phyloP scores from a whole-genome alignment of 495 filamentous ascomycete genomes.

The Coniosporium apollinis region DNA sequence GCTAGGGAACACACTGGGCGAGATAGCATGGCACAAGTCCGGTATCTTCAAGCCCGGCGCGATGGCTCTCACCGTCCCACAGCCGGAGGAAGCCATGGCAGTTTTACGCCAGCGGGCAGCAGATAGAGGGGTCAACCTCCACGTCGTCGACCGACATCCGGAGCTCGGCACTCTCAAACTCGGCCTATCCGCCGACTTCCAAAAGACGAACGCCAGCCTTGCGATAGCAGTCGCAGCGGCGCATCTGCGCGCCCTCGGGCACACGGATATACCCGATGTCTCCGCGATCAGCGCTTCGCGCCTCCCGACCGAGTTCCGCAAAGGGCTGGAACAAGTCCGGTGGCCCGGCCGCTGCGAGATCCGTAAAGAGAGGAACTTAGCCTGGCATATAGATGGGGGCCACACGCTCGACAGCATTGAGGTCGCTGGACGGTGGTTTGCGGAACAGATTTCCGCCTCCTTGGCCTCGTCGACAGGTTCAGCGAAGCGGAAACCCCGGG shows the following conservation, averaged over 20 bases:
- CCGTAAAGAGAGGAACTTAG: conserved; percentile 30
- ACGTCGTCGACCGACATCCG: conserved; percentile 45
- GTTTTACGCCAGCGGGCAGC: conserved; percentile 56
- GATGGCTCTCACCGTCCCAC: conserved; percentile 58
- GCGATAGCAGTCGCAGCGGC: conserved; percentile 59
- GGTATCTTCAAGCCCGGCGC: conserved; percentile 70
- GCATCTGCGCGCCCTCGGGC: conserved; percentile 30
- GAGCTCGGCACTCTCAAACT: conserved; percentile 39
- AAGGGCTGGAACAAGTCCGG: conserved; percentile 56
- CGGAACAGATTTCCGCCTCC: conserved; percentile 28
- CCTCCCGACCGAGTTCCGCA: conserved; percentile 50
- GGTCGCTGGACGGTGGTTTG: conserved; percentile 69
- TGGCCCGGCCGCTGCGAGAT: conserved; percentile 77
- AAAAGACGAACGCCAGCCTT: conserved; percentile 71
- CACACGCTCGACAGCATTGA: conserved; percentile 82
- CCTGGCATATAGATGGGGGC: conserved; percentile 84
- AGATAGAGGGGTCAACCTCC: conserved; percentile 44
- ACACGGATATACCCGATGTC: conserved; percentile 27
- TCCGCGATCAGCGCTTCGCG: conserved; percentile 14
- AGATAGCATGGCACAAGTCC: conserved; percentile 95
- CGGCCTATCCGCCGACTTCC: conserved; percentile 63
- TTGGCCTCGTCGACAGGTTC: conserved; percentile 1
- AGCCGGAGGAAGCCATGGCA: conserved; percentile 43
- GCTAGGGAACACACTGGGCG: conserved; percentile 67
- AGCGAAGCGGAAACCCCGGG: conserved; percentile 20